phyloP scores from a whole-genome alignment of 2,329 filamentous ascomycete species.

The Neopestalotiopsis rosae region DNA sequence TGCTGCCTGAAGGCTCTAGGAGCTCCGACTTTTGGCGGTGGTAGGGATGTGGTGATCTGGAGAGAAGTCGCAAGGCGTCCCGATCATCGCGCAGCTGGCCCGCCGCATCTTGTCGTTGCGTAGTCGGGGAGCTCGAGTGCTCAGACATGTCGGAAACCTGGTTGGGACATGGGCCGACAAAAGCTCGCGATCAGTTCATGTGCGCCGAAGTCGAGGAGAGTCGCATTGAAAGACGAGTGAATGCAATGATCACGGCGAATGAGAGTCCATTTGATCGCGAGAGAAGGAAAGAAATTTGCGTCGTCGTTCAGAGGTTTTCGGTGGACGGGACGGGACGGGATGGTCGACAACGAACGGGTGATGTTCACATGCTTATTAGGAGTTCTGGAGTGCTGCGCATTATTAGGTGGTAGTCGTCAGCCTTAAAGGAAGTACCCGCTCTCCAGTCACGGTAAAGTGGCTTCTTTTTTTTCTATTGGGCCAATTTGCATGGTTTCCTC shows the following conservation, averaged over 20 bases:
- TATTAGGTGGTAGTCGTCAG: conserved; percentile 9
- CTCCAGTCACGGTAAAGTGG: neutral
- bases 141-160: conserved; percentile 19
- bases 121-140: conserved; percentile 14
- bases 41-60: conserved; percentile 72
- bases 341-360: neutral
- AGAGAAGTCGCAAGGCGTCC: conserved; percentile 52
- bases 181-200: conserved; percentile 6
- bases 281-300: neutral
- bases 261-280: neutral
- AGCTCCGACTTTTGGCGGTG: conserved; percentile 64
- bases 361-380: conserved; percentile 9
- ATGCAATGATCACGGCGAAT: neutral
- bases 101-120: neutral
- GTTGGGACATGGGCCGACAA: conserved; percentile 8
- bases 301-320: neutral
- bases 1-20: conserved; percentile 45
- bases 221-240: conserved; percentile 3
- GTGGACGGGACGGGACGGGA: neutral
- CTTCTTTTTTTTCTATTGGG: conserved; percentile 5
- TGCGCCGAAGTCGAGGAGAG: neutral
- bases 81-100: conserved; percentile 39
- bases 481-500: conserved; percentile 4
- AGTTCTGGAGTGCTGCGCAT: neutral
- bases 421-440: conserved; percentile 12